Conservation (phyloP, 192 early-diverging fungal species). For the Spinellus fusiger region DNA sequence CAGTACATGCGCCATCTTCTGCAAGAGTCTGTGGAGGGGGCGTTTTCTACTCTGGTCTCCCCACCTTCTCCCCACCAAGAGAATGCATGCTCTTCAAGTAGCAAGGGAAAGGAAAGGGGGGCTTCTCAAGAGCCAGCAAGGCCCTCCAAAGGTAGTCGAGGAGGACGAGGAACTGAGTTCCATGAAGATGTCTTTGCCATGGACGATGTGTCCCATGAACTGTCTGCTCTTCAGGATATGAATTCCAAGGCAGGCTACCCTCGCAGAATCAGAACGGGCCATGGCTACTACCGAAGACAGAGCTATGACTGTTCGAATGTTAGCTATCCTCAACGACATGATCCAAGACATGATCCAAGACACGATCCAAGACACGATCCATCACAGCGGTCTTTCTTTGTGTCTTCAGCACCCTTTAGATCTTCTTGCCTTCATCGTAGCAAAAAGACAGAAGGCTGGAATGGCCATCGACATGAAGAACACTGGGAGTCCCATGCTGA, state of each 20-base stretch:
- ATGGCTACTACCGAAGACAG: neutral
- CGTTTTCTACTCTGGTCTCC: neutral
- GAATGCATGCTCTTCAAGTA: no score
- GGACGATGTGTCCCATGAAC: slow-evolving; percentile 13
- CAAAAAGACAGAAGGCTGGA: slow-evolving; percentile 23
- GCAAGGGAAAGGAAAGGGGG: neutral
- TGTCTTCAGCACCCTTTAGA: neutral
- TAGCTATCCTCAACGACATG: neutral
- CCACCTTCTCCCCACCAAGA: slow-evolving; percentile 1
- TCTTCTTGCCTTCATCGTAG: neutral
- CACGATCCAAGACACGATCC: slow-evolving; percentile 3
- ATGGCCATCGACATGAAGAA: slow-evolving; percentile 8
- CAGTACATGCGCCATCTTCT: slow-evolving; percentile 49
- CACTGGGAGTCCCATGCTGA: neutral
- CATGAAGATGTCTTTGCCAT: slow-evolving; percentile 23
- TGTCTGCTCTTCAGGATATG: neutral
- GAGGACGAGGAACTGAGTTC: neutral
- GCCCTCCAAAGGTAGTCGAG: neutral
- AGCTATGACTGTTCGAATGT: neutral
- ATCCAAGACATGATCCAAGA: neutral
- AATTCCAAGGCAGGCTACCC: neutral
- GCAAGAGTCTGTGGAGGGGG: slow-evolving; percentile 11
- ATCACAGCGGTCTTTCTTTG: neutral
- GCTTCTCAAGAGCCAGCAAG: neutral
- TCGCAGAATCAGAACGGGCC: neutral